Conservation (phyloP, 2,329 filamentous ascomycete genomes). For the Exophiala phaeomuriformis region DNA sequence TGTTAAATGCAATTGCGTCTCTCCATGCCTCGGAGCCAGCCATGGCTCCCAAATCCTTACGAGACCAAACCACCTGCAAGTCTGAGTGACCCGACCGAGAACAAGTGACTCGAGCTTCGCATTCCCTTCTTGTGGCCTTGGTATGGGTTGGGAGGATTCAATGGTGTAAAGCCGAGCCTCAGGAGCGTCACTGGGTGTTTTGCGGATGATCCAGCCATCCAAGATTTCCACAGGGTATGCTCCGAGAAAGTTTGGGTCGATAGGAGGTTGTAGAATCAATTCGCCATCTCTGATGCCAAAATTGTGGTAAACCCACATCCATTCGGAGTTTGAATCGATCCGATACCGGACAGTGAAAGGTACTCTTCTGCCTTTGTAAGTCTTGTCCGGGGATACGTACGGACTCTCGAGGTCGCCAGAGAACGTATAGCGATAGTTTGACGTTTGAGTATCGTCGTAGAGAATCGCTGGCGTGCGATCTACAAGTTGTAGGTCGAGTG, state of each 20-base stretch:
- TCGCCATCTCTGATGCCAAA: slow-evolving; percentile 37
- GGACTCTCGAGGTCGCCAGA: slow-evolving; percentile 25
- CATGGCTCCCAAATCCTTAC: slow-evolving; percentile 75
- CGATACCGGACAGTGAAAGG: slow-evolving; percentile 42
- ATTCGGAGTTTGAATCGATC: slow-evolving; percentile 32
- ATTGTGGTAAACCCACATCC: slow-evolving; percentile 42
- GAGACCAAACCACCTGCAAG: slow-evolving; percentile 69
- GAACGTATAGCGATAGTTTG: slow-evolving; percentile 33
- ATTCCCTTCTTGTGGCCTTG: slow-evolving; percentile 47
- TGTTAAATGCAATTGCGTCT: slow-evolving; percentile 57
- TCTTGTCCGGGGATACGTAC: slow-evolving; percentile 16
- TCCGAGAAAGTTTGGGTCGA: slow-evolving; percentile 16
- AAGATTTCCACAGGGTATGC: slow-evolving; percentile 34
- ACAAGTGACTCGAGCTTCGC: slow-evolving; percentile 46
- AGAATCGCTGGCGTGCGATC: slow-evolving; percentile 27
- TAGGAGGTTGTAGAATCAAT: slow-evolving; percentile 34
- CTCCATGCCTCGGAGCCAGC: slow-evolving; percentile 76
- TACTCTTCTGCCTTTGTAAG: slow-evolving; percentile 26
- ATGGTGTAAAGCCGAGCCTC: slow-evolving; percentile 37
- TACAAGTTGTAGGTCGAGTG: slow-evolving; percentile 48
- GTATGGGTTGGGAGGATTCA: slow-evolving; percentile 34
- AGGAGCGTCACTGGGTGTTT: slow-evolving; percentile 36
- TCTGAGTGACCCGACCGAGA: slow-evolving; percentile 43
- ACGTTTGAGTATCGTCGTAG: slow-evolving; percentile 19
- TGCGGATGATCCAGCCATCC: slow-evolving; percentile 31